phyloP scores from a whole-genome alignment of 495 filamentous ascomycete genomes.

The Aspergillus cavernicola region DNA sequence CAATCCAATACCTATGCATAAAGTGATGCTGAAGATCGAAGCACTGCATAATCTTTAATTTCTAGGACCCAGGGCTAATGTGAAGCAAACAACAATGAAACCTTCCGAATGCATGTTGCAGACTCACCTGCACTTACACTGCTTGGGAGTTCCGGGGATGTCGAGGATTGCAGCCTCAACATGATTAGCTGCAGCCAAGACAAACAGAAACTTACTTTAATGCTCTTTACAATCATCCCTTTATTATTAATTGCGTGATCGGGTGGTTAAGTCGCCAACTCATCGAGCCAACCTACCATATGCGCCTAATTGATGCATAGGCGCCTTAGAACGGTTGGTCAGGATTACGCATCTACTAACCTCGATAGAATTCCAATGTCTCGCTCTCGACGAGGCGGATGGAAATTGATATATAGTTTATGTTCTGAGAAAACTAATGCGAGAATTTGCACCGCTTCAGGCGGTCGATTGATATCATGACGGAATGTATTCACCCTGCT shows the following conservation, averaged over 20 bases:
- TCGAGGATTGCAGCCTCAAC: slow-evolving; percentile 11
- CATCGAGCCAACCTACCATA: slow-evolving; percentile 12
- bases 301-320: slow-evolving; percentile 7
- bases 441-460: slow-evolving; percentile 8
- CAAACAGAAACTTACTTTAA: slow-evolving; percentile 12
- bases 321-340: slow-evolving; percentile 8
- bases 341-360: not conserved
- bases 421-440: not conserved
- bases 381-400: not conserved
- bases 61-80: slow-evolving; percentile 11
- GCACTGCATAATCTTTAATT: not conserved
- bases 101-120: not conserved
- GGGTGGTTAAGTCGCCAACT: slow-evolving; percentile 11
- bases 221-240: slow-evolving; percentile 8
- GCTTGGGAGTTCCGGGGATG: too few species aligned
- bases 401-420: not conserved
- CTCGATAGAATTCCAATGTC: not conserved
- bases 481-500: not conserved
- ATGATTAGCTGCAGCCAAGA: slow-evolving; percentile 15
- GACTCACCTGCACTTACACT: not conserved
- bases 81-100: slow-evolving; percentile 18
- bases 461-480: slow-evolving; percentile 1
- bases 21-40: not conserved
- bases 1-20: too few species aligned
- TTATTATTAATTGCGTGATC: slow-evolving; percentile 8